Evolutionary conservation across 768 basidiomycete genomes (phyloP).

Genomic region (Podaxis sp.): DNA sequence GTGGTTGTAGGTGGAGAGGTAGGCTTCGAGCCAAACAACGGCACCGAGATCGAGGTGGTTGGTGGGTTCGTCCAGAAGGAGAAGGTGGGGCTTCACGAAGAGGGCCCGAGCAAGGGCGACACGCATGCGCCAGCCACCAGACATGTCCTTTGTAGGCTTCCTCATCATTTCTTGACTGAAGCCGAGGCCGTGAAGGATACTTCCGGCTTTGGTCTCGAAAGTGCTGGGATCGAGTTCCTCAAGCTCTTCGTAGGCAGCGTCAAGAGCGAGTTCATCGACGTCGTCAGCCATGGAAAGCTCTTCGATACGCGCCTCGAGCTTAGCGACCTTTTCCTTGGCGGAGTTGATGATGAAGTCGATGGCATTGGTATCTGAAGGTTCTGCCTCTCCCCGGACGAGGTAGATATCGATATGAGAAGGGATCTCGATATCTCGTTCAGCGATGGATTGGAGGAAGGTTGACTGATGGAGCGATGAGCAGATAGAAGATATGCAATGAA

Average conservation of each 20-base stretch:
- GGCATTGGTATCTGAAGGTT: constrained; percentile 94
- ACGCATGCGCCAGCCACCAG: constrained; percentile 99
- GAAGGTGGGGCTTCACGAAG: constrained; percentile 94
- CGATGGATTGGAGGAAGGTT: constrained; percentile 93
- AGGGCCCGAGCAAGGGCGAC: constrained; percentile 95
- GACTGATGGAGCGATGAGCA: constrained; percentile 50
- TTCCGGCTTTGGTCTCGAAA: constrained; percentile 94
- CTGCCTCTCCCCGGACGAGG: constrained; percentile 93
- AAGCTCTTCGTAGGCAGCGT: constrained; percentile 90
- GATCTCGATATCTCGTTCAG: constrained; percentile 93
- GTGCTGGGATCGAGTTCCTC: constrained; percentile 96
- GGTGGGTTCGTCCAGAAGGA: constrained; percentile 91
- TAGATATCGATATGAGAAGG: constrained; percentile 97
- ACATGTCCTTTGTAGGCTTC: constrained; percentile 98
- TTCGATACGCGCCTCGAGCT: constrained; percentile 91
- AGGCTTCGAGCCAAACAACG: constrained; percentile 98
- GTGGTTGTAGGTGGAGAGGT: constrained; percentile 97
- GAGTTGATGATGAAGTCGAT: constrained; percentile 95
- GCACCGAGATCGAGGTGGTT: constrained; percentile 96
- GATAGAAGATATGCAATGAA: constrained; percentile 3
- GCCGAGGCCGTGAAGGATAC: constrained; percentile 96
- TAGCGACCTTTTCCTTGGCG: constrained; percentile 89
- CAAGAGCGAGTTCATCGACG: constrained; percentile 86
- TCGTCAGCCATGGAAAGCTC: constrained; percentile 88
- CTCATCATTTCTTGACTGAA: constrained; percentile 92